Evolutionary conservation across 129 eudicot genomes (phyloP), one percentile per base, ranked within the genome.

Genomic region (Centaurea solstitialis): DNA sequence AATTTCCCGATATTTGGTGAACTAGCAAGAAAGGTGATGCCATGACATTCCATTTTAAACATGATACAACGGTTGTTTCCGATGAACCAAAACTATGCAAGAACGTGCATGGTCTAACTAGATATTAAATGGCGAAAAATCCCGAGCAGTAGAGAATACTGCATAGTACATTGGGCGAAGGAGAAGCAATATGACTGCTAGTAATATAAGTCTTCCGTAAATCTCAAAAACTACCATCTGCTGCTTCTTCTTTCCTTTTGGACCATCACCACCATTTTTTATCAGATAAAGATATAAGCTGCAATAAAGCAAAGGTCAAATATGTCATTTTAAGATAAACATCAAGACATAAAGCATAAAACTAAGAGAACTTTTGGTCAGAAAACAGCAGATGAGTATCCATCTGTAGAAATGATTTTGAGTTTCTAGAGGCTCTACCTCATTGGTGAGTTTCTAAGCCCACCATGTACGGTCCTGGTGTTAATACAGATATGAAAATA

Each of bases 231-330:
- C 73, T 76, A 83, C 59, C 68, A 30, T 66, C 65, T 79, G 75
- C 38, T 79, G 66, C 78, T 86, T 15, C 64, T 57, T 57, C 64
- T 53, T 70, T 70, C 84, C 83, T 76, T 5, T 10, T 11, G 50
- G n/a, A 57, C 73, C 79, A 82, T 70, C 79, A 79, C 80, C 85
- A 65, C 89, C 89, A 87, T 45, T 85, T 87, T 53, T 85, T 84
- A 78, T 86, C 89, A 1, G 90, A 84, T 67, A 88, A 33, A 82
- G 90, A 88, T 66, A 87, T 53, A 70, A 91, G 88, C 96, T 91
- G 91, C 87, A 79, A 21, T 77, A 79, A 78, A 15, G 15, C 11
- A 73, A 73, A 68, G 62, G 47, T 72, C 53, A 24, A 65, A 64
- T 0, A 35, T 23, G 80, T 82, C 73, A 83, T 20, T 26, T 18